Evolutionary conservation across 228 moss, liverwort and hornwort genomes (phyloP).

Genomic region (Sphagnum magellanicum): DNA sequence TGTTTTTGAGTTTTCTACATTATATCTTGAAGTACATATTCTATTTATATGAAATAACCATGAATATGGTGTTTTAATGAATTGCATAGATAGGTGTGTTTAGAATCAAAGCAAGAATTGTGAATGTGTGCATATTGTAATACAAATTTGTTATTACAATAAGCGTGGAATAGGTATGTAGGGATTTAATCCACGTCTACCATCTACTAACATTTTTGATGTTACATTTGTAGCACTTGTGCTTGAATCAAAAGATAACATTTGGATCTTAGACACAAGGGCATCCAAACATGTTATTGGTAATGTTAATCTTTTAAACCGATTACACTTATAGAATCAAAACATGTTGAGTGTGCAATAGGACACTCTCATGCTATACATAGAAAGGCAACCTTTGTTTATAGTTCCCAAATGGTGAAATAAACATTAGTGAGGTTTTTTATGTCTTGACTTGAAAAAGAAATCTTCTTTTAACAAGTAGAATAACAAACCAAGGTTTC

Average conservation of each 20-base stretch:
- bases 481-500: background rate
- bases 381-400: background rate
- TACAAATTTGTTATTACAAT: too few relatives aligned
- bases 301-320: background rate
- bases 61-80: too few relatives aligned
- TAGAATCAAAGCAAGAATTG: too few relatives aligned
- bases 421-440: background rate
- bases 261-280: background rate
- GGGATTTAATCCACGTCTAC: too few relatives aligned
- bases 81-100: fast-evolving
- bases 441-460: background rate
- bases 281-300: background rate
- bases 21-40: too few relatives aligned
- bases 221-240: background rate
- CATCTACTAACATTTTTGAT: background rate
- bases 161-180: too few relatives aligned
- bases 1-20: too few relatives aligned
- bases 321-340: background rate
- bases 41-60: too few relatives aligned
- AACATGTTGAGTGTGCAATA: background rate
- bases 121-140: too few relatives aligned
- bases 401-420: background rate
- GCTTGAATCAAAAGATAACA: background rate
- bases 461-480: background rate
- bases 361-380: background rate